These are phyloP conservation scores for Chlamydomonas reinhardtii DNA, from an alignment of 163 green algal species.

Conservation along the genomic window DNA sequence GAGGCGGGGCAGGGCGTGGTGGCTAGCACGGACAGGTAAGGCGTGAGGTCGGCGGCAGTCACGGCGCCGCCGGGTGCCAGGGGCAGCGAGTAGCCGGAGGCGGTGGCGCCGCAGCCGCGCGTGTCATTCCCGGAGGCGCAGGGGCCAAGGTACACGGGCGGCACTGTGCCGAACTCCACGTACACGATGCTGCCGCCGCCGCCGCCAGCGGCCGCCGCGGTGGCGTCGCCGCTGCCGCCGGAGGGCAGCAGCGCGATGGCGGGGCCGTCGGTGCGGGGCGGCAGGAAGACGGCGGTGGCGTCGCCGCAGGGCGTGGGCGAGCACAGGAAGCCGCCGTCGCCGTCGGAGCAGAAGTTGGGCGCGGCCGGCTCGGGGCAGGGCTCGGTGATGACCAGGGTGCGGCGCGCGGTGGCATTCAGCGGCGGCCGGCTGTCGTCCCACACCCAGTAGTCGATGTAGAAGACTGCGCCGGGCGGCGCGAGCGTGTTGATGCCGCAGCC, in stretches of 20 bases:
- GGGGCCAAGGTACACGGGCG: constrained; percentile 49
- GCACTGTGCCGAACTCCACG: constrained; percentile 55
- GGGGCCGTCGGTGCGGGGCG: background rate
- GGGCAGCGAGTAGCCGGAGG: constrained; percentile 17
- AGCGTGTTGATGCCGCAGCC: constrained; percentile 63
- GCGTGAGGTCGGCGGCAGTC: background rate
- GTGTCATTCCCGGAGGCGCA: constrained; percentile 38
- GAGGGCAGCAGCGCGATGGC: constrained; percentile 39
- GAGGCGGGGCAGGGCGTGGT: constrained; percentile 25
- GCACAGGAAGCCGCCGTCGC: constrained; percentile 49
- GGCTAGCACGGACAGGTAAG: background rate
- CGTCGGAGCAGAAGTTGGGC: constrained; percentile 50
- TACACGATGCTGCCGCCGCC: constrained; percentile 35
- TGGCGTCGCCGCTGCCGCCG: background rate
- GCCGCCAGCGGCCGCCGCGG: too few relatives aligned
- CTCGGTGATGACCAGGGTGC: constrained; percentile 56
- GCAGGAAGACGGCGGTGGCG: background rate
- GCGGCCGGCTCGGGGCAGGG: constrained; percentile 42
- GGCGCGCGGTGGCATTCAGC: constrained; percentile 46
- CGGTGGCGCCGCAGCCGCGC: constrained; percentile 58
- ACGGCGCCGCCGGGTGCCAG: background rate
- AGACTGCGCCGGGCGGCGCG: constrained; percentile 54
- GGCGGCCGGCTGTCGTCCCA: constrained; percentile 61
- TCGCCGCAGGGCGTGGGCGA: constrained; percentile 31
- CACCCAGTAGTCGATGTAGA: constrained; percentile 65